Evolutionary conservation across 2,329 filamentous ascomycete species (phyloP).

Genomic region (Hyphodiscus sp.): DNA sequence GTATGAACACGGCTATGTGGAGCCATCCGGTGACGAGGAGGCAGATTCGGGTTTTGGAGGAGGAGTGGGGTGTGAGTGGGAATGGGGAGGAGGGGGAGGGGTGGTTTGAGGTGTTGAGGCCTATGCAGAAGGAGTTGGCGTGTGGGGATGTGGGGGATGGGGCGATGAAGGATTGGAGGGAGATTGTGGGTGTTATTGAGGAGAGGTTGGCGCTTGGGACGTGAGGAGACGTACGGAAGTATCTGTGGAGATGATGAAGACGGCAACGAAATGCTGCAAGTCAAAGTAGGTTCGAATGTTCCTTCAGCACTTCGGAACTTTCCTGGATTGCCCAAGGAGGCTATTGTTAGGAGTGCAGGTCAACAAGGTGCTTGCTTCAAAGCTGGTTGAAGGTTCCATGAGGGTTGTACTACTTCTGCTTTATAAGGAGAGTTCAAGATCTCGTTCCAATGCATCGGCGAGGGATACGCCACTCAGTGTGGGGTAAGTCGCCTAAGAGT

Average conservation of each 20-base stretch:
- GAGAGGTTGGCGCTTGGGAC: constrained; percentile 30
- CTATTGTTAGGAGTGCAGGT: background rate
- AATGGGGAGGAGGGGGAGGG: constrained; percentile 54
- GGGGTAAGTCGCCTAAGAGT: background rate
- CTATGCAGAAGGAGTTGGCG: constrained; percentile 70
- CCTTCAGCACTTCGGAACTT: background rate
- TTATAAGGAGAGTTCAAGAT: background rate
- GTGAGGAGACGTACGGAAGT: background rate
- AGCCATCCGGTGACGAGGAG: constrained; percentile 70
- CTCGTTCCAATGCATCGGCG: background rate
- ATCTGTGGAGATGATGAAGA: background rate
- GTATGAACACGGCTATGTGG: constrained; percentile 94
- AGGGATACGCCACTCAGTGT: background rate
- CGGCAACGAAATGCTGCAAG: no score
- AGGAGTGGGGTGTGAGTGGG: constrained; percentile 62
- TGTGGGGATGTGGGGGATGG: constrained; percentile 80
- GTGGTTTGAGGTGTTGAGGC: constrained; percentile 67
- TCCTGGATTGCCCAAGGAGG: background rate
- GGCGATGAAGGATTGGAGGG: constrained; percentile 75
- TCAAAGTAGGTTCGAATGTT: background rate
- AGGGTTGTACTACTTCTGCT: background rate
- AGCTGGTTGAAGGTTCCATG: no score
- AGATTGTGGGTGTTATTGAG: constrained; percentile 64
- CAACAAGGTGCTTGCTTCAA: no score
- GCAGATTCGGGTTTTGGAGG: constrained; percentile 62